These are phyloP conservation scores for Pestalotiopsis fici DNA, from an alignment of 2,329 filamentous ascomycete species.

Conservation along the genomic window DNA sequence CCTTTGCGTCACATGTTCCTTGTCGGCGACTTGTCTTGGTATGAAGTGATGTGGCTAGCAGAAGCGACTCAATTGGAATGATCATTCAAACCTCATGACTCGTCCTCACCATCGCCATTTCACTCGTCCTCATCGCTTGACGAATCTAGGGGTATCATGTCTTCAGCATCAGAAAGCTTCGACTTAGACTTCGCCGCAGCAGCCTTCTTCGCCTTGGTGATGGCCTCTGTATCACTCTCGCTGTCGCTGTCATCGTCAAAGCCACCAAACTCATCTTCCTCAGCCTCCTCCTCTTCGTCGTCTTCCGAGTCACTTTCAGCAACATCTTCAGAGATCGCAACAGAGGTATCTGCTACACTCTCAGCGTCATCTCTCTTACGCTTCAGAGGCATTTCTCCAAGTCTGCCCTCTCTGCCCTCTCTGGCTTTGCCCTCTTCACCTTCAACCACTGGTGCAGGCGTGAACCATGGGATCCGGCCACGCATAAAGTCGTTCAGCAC, in stretches of 20 bases:
- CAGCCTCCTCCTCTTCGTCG: constrained; percentile 32
- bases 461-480: constrained; percentile 96
- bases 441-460: constrained; percentile 68
- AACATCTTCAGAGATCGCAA: constrained; percentile 27
- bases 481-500: constrained; percentile 94
- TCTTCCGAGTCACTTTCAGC: constrained; percentile 29
- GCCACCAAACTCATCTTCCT: constrained; percentile 45
- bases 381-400: constrained; percentile 87
- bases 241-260: constrained; percentile 46
- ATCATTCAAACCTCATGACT: background rate
- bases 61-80: no score
- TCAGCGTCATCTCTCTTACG: constrained; percentile 63
- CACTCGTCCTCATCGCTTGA: constrained; percentile 27
- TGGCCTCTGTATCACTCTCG: constrained; percentile 25
- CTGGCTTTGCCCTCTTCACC: constrained; percentile 52
- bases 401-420: constrained; percentile 73
- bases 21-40: background rate
- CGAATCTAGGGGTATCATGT: constrained; percentile 46
- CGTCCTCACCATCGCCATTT: background rate
- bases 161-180: constrained; percentile 41
- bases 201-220: constrained; percentile 30
- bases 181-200: constrained; percentile 37
- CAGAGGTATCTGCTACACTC: constrained; percentile 38
- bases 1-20: no score
- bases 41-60: no score